Percentiles rank a stretch among this genome's conserved stretches.
Conservation (phyloP, 2,329 filamentous ascomycete genomes). For the Fonsecaea pedrosoi region DNA sequence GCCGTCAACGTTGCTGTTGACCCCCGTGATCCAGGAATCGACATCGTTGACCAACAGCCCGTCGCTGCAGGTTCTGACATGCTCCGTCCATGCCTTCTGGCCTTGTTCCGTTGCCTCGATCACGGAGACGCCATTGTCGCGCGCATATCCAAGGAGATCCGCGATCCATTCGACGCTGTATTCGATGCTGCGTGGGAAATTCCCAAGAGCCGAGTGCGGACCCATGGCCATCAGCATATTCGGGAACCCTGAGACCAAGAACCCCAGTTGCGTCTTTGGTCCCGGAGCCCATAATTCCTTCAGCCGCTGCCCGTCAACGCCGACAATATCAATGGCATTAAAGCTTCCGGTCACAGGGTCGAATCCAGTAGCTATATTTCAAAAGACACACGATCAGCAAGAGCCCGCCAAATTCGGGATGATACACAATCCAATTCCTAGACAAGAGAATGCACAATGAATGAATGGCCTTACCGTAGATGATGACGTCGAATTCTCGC, state of each 20-base stretch:
- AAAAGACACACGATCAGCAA: not conserved
- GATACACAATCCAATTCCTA: not conserved
- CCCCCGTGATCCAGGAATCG: conserved; percentile 63
- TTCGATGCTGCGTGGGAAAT: conserved; percentile 40
- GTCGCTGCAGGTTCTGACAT: conserved; percentile 56
- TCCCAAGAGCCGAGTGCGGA: conserved; percentile 55
- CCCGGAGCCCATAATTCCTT: conserved; percentile 40
- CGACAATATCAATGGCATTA: conserved; percentile 49
- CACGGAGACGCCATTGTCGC: conserved; percentile 43
- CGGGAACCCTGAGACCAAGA: conserved; percentile 46
- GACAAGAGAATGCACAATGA: not conserved
- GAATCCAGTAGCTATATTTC: conserved; percentile 45
- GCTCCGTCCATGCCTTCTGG: conserved; percentile 52
- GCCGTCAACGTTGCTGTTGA: conserved; percentile 58
- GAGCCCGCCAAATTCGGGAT: not conserved
- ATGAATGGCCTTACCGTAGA: conserved; percentile 45
- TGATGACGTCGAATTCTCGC: conserved; percentile 50
- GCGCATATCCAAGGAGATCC: conserved; percentile 41
- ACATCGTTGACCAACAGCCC: conserved; percentile 57
- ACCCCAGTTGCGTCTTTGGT: conserved; percentile 53
- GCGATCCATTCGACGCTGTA: conserved; percentile 52
- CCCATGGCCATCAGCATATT: conserved; percentile 50
- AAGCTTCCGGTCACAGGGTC: conserved; percentile 53
- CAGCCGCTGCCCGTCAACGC: conserved; percentile 46
- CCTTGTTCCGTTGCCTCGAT: conserved; percentile 52